Base-by-base conservation (phyloP, 1,139 yeast species). In the Saccharomycopsis crataegensis region DNA sequence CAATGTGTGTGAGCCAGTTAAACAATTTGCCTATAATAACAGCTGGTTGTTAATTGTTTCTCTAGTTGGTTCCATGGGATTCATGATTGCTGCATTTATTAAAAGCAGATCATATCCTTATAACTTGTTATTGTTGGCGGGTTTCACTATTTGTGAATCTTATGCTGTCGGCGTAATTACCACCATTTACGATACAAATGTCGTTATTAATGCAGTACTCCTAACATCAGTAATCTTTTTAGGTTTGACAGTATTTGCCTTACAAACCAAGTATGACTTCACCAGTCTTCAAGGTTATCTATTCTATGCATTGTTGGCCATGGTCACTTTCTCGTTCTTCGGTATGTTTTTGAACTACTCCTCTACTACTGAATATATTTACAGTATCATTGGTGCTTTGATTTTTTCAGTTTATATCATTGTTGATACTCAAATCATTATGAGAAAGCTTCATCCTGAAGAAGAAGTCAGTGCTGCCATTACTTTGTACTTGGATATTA, bases 391-490 rank as follows among this genome's bases (percentile, higher is more conserved):
- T 49, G 96, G 95, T 14, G 93, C 95, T 3, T 63, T 83, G 42
- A 70, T 89, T 6, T 90, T 89, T 68, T 74, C 86, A 28, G 78
- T 83, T 8, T 89, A 86, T 66, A 78, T 89, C 54, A 69, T 89
- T 55, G 80, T 88, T 52, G 96, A 89, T 67, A 89, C 96, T 33
- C 96, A 89, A 69, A 69, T 80, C 59, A 79, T 93, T 52, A 77
- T 89, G 80, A 85, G 87, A 64, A 84, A 83, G 56, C 85, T 79
- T 62, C 86, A 86, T 64, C 84, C 94, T 58, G 96, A 87, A 60
- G 96, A 90, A 62, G 96, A 88, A 62, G 77, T 91, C 17, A 80
- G 86, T 34, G 89, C 95, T 51, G 80, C 94, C 16, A 81, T 89
- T 64, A 72, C 79, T 59, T 76, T 89, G 57, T 89, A 89, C 67